Conservation (phyloP, 805 yeast genomes). For the Ogataea henricii region DNA sequence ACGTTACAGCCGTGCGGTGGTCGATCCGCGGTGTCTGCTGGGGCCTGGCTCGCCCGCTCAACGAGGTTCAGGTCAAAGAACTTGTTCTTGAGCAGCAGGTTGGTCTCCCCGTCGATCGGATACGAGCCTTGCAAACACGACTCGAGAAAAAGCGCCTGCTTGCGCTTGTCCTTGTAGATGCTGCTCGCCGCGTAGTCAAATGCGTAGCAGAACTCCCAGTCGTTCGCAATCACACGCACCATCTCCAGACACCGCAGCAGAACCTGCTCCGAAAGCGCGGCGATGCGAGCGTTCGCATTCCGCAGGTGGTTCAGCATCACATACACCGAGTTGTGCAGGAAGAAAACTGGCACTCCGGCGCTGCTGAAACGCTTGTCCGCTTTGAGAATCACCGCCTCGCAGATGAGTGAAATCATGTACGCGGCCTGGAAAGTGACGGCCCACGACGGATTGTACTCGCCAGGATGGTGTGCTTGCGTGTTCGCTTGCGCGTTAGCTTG, state of each 20-base stretch:
- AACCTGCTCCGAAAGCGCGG: slow-evolving; percentile 16
- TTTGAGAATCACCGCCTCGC: slow-evolving; percentile 4
- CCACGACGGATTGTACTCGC: slow-evolving; percentile 63
- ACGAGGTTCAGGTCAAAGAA: background rate
- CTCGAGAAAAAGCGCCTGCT: background rate
- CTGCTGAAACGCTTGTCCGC: slow-evolving; percentile 43
- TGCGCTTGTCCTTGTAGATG: slow-evolving; percentile 1
- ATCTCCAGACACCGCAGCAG: slow-evolving; percentile 17
- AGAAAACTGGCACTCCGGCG: slow-evolving; percentile 45
- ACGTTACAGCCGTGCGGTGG: slow-evolving; percentile 2
- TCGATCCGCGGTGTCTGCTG: background rate
- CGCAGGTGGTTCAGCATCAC: slow-evolving; percentile 11
- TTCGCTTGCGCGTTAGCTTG: no score
- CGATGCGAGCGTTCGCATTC: slow-evolving; percentile 14
- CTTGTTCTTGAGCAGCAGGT: background rate
- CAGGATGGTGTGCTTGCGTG: no score
- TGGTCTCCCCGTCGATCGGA: slow-evolving; percentile 4
- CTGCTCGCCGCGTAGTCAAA: slow-evolving; percentile 1
- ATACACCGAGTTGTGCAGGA: slow-evolving; percentile 12
- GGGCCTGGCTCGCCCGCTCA: background rate
- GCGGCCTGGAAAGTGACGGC: slow-evolving; percentile 83
- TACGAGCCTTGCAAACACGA: slow-evolving; percentile 5
- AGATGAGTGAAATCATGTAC: slow-evolving; percentile 54
- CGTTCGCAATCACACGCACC: background rate
- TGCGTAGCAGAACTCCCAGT: slow-evolving; percentile 8